Conservation (phyloP, 331 rosid species). For the Stylosanthes scabra region DNA sequence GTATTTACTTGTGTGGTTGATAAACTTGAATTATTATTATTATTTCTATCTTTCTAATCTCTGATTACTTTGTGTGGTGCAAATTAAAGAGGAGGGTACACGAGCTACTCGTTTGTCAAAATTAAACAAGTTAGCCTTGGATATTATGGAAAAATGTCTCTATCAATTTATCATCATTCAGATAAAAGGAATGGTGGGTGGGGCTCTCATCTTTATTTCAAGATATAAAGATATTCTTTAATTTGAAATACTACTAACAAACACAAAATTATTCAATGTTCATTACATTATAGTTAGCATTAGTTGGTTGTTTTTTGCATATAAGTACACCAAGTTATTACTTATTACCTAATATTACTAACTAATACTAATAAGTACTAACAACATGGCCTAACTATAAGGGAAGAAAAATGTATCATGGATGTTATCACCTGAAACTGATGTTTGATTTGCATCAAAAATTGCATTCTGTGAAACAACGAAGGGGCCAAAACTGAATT, state of each 20-base stretch:
- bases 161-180: conserved; percentile 6
- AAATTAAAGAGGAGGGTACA: neutral
- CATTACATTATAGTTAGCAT: neutral
- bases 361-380: too few species aligned
- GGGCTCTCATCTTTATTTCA: neutral
- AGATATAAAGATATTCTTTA: neutral
- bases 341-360: too few species aligned
- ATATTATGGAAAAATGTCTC: neutral
- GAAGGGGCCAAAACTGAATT: neutral
- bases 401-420: neutral
- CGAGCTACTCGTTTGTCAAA: conserved; percentile 16
- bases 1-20: conserved; percentile 20
- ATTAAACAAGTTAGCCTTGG: conserved; percentile 3
- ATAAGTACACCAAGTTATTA: too few species aligned
- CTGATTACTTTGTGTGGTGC: conserved; percentile 12
- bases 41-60: neutral
- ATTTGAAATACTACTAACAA: neutral
- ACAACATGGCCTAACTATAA: neutral
- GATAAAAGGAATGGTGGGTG: conserved; percentile 3
- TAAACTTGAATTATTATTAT: neutral
- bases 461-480: neutral
- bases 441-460: neutral
- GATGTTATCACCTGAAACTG: neutral
- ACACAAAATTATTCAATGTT: neutral
- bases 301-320: too few species aligned